phyloP scores from a whole-genome alignment of 768 basidiomycete genomes.

The Leccinum uliginosum region DNA sequence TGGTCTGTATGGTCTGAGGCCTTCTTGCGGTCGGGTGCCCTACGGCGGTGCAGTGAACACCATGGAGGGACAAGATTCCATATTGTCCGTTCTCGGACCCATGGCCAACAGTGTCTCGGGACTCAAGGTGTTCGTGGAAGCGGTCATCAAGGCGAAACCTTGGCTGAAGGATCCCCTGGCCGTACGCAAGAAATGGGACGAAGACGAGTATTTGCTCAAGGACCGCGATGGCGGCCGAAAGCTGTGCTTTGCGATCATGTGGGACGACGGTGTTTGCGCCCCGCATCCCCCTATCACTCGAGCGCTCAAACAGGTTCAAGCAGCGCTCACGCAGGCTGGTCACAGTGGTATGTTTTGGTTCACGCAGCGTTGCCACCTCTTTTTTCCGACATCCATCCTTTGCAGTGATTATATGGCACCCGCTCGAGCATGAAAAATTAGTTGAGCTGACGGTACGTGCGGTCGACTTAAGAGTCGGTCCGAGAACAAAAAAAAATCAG shows the following conservation, averaged over 20 bases:
- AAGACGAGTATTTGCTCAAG: constrained; percentile 50
- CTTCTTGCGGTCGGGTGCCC: constrained; percentile 66
- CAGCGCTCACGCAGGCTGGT: constrained; percentile 55
- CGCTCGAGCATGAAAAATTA: constrained; percentile 49
- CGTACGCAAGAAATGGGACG: constrained; percentile 56
- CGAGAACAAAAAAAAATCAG: background rate
- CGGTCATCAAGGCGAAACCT: constrained; percentile 54
- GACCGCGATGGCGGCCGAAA: constrained; percentile 53
- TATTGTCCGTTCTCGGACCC: constrained; percentile 73
- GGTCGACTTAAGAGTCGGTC: constrained; percentile 4
- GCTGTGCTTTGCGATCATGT: constrained; percentile 59
- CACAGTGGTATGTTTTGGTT: constrained; percentile 49
- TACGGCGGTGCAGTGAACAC: constrained; percentile 62
- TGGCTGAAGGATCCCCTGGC: constrained; percentile 65
- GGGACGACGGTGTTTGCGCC: constrained; percentile 54
- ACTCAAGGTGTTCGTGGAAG: constrained; percentile 64
- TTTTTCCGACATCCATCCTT: background rate
- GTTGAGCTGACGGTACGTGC: constrained; percentile 36
- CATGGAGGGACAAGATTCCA: constrained; percentile 65
- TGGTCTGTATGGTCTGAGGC: constrained; percentile 68
- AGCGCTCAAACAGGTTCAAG: constrained; percentile 52
- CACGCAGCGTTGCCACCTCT: background rate
- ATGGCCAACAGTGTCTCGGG: constrained; percentile 53
- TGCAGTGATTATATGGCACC: constrained; percentile 70
- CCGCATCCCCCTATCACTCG: constrained; percentile 66